Conservation (phyloP, 2,329 filamentous ascomycete genomes). For the Penicillium sp. region DNA sequence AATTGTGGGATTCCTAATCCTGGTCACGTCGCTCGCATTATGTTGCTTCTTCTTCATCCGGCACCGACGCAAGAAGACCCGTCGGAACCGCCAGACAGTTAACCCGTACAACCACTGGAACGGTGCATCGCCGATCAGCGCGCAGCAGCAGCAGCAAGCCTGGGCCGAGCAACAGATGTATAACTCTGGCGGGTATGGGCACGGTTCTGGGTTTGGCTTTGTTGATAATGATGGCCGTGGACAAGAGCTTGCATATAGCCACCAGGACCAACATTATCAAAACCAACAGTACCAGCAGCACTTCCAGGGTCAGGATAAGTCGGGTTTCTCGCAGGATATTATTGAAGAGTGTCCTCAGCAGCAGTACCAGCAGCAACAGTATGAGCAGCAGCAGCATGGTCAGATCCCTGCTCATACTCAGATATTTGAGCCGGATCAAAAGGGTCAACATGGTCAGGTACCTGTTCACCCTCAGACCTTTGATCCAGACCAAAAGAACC, state of each 20-base stretch:
- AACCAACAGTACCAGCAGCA: constrained; percentile 8
- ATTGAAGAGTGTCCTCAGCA: constrained; percentile 5
- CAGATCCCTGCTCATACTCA: neutral
- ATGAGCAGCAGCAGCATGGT: neutral
- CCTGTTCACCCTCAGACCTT: neutral
- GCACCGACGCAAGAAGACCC: constrained; percentile 40
- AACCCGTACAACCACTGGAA: constrained; percentile 40
- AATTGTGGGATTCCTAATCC: constrained; percentile 44
- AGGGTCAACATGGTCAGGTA: neutral
- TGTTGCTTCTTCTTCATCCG: constrained; percentile 47
- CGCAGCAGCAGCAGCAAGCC: constrained; percentile 26
- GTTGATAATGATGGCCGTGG: constrained; percentile 31
- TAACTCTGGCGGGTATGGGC: constrained; percentile 13
- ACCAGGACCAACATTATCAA: constrained; percentile 6
- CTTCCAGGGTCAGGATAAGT: constrained; percentile 6
- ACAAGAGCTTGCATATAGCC: constrained; percentile 23
- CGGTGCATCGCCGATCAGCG: constrained; percentile 32
- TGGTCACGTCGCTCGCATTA: constrained; percentile 32
- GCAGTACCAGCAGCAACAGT: neutral
- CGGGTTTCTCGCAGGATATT: constrained; percentile 11
- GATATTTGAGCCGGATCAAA: neutral
- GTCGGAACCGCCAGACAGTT: constrained; percentile 27
- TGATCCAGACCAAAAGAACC: constrained; percentile 9
- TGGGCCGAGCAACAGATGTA: constrained; percentile 13
- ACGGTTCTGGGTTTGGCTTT: constrained; percentile 26